Percentiles rank a stretch among this genome's conserved stretches.
phyloP scores from a whole-genome alignment of 495 filamentous ascomycete species.

The Amorphotheca resinae region DNA sequence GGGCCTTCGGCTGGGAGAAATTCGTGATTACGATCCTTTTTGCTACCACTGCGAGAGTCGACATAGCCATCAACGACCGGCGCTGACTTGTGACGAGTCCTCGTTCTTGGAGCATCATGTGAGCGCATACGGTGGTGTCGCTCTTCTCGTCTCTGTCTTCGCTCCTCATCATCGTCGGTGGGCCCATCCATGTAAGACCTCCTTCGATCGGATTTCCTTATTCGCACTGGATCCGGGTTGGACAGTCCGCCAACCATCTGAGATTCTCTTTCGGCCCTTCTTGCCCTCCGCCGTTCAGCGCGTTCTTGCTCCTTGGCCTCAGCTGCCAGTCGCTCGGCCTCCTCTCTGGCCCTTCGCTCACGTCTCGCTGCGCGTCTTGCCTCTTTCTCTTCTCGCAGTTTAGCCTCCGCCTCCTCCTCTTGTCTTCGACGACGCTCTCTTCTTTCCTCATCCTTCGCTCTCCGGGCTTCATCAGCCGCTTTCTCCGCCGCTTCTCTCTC shows the following conservation, averaged over 20 bases:
- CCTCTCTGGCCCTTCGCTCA: slow-evolving; percentile 26
- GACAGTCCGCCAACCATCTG: slow-evolving; percentile 15
- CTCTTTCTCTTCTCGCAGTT: slow-evolving; percentile 37
- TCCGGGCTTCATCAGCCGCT: slow-evolving; percentile 38
- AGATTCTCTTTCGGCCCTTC: slow-evolving; percentile 10
- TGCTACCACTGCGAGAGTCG: slow-evolving; percentile 28
- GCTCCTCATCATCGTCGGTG: slow-evolving; percentile 36
- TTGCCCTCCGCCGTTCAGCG: slow-evolving; percentile 15
- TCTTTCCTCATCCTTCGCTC: slow-evolving; percentile 30
- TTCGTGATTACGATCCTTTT: slow-evolving; percentile 24
- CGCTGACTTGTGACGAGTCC: slow-evolving; percentile 25
- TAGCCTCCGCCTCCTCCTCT: slow-evolving; percentile 29
- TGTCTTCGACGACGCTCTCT: slow-evolving; percentile 19
- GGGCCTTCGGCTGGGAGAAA: slow-evolving; percentile 22
- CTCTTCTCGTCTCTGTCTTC: slow-evolving; percentile 35
- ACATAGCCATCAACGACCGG: slow-evolving; percentile 30
- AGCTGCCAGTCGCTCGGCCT: slow-evolving; percentile 19
- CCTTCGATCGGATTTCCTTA: slow-evolving; percentile 14
- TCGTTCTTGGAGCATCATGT: slow-evolving; percentile 15
- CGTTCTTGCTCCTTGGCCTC: slow-evolving; percentile 22
- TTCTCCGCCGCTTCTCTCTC: slow-evolving; percentile 24
- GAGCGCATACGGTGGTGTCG: slow-evolving; percentile 28
- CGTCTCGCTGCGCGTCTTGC: slow-evolving; percentile 32
- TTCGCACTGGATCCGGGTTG: slow-evolving; percentile 8
- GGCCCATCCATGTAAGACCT: slow-evolving; percentile 16